Evolutionary conservation across 164 flowering plant genomes (phyloP).

Genomic region (Sextonia rubra): DNA sequence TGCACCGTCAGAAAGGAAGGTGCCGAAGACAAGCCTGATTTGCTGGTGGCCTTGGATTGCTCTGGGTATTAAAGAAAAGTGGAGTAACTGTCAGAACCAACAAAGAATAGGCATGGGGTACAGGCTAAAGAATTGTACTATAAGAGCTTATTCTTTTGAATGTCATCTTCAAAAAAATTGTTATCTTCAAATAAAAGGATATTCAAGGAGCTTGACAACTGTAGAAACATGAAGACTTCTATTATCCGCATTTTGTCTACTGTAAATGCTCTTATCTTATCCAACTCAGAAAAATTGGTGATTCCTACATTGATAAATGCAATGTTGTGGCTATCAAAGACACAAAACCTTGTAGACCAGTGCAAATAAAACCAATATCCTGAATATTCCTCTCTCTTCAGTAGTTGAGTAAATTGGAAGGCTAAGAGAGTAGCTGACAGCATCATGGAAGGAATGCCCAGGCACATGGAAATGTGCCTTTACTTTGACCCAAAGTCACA

Average conservation of each 20-base stretch:
- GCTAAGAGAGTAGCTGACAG: not conserved
- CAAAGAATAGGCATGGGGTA: not conserved
- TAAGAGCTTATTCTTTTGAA: not conserved
- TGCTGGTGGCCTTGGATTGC: not conserved
- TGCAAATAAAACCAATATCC: not conserved
- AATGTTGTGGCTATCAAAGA: not conserved
- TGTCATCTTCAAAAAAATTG: not conserved
- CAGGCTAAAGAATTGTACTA: not conserved
- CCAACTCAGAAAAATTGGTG: not conserved
- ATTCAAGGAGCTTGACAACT: not conserved
- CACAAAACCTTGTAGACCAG: not conserved
- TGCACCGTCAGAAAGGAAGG: slow-evolving; percentile 35
- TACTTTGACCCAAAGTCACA: not conserved
- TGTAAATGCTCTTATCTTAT: not conserved
- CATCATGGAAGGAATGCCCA: too few species aligned
- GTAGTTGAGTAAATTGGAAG: not conserved
- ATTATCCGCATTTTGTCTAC: not conserved
- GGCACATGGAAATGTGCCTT: not conserved
- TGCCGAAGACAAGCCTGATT: not conserved
- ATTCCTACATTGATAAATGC: not conserved
- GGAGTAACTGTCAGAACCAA: not conserved
- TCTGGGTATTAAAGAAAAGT: not conserved
- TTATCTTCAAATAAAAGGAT: not conserved
- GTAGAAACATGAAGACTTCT: not conserved
- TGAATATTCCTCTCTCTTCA: not conserved